These are phyloP conservation scores for Ricinus communis DNA, from an alignment of 345 rosid genomes.

Conservation along the genomic window DNA sequence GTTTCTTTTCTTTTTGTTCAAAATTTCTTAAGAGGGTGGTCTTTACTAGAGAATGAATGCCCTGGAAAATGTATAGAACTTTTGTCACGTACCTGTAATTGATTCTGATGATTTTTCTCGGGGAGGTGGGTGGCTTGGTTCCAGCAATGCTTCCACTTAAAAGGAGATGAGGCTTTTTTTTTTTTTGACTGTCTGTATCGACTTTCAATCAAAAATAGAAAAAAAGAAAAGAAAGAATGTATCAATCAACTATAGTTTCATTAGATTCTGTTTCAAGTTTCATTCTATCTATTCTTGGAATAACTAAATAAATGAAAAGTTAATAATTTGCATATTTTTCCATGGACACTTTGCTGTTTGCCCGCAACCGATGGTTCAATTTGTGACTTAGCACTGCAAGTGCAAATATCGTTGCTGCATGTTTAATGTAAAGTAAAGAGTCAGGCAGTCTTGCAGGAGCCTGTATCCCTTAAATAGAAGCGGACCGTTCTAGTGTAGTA, in stretches of 20 bases:
- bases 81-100: background rate
- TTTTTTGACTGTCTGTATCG: slow-evolving; percentile 9
- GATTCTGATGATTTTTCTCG: slow-evolving; percentile 18
- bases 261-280: background rate
- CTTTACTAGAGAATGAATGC: slow-evolving; percentile 2
- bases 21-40: background rate
- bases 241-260: background rate
- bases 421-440: background rate
- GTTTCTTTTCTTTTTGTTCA: background rate
- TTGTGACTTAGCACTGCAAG: no score
- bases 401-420: no score
- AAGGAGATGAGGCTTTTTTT: slow-evolving; percentile 1
- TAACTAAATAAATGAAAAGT: background rate
- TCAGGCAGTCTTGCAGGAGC: background rate
- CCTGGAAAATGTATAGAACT: slow-evolving; percentile 18
- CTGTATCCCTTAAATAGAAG: background rate
- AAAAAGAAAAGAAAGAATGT: no score
- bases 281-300: background rate
- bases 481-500: background rate
- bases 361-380: no score
- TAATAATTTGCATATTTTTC: background rate
- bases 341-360: background rate
- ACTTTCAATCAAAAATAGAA: slow-evolving; percentile 1
- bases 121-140: slow-evolving; percentile 7
- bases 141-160: background rate